Conservation (phyloP, 2,329 filamentous ascomycete genomes). For the Penicillium aurantiogriseum region DNA sequence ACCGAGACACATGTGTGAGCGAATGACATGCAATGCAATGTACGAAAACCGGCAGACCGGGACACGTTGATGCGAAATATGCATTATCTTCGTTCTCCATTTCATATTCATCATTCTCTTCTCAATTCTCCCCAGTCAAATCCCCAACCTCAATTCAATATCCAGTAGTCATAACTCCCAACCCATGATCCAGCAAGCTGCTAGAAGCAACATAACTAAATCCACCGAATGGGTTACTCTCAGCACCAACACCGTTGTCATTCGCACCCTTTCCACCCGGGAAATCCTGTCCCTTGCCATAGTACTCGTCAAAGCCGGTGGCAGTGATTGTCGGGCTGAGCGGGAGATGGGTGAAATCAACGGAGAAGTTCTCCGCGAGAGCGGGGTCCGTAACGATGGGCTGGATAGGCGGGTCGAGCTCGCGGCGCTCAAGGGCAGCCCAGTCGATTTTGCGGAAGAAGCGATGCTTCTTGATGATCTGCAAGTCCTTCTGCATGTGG, state of each 20-base stretch:
- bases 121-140: background rate
- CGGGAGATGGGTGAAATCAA: conserved; percentile 84
- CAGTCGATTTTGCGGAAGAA: conserved; percentile 98
- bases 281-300: conserved; percentile 21
- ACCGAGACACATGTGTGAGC: too few relatives aligned
- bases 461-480: conserved; percentile 82
- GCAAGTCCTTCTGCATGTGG: conserved; percentile 84
- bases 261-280: conserved; percentile 12
- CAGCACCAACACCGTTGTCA: conserved; percentile 19
- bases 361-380: conserved; percentile 90
- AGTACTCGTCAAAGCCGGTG: conserved; percentile 29
- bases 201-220: conserved; percentile 51
- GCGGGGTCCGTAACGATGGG: conserved; percentile 94
- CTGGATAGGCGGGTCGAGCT: conserved; percentile 83
- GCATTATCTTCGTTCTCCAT: background rate
- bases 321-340: conserved; percentile 66
- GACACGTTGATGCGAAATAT: background rate
- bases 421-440: conserved; percentile 77
- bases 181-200: conserved; percentile 45
- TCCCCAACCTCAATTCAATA: conserved; percentile 12
- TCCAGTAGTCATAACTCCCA: conserved; percentile 29
- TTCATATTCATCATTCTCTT: background rate
- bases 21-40: background rate
- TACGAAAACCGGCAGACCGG: background rate
- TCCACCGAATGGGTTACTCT: conserved; percentile 47